Percentiles rank a stretch among this genome's conserved stretches.
Evolutionary conservation across 768 basidiomycete species (phyloP).

Genomic region (Pleurotus giganteus): DNA sequence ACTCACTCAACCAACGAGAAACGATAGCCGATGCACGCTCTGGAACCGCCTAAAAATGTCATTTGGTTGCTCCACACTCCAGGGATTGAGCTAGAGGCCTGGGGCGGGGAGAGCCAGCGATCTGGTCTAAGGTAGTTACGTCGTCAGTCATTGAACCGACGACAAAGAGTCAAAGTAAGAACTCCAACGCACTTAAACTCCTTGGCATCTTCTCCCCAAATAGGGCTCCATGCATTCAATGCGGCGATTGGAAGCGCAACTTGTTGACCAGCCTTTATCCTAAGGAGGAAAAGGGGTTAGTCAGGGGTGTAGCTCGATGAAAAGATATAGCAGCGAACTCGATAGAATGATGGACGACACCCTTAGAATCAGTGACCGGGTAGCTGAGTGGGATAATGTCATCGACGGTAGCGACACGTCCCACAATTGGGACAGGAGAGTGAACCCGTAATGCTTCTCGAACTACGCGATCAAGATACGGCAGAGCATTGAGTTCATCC

Average conservation of each 20-base stretch:
- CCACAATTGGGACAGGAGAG: constrained; percentile 30
- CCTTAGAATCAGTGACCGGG: constrained; percentile 33
- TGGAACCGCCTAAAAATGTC: constrained; percentile 63
- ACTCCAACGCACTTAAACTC: constrained; percentile 45
- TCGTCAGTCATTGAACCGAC: neutral
- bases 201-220: constrained; percentile 51
- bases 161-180: neutral
- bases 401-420: constrained; percentile 33
- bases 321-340: constrained; percentile 18
- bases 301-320: neutral
- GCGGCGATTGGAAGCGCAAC: constrained; percentile 34
- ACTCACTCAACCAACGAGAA: constrained; percentile 62
- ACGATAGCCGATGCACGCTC: constrained; percentile 65
- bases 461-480: constrained; percentile 49
- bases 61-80: constrained; percentile 60
- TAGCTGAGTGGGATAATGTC: constrained; percentile 35
- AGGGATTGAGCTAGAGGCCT: constrained; percentile 43
- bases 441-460: constrained; percentile 44
- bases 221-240: constrained; percentile 37
- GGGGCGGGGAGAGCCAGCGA: constrained; percentile 53
- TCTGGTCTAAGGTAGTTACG: too few relatives aligned
- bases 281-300: constrained; percentile 1
- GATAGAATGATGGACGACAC: constrained; percentile 25
- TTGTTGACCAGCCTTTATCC: constrained; percentile 16
- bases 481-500: constrained; percentile 49